These are phyloP conservation scores for Quercus wislizeni DNA, from an alignment of 306 rosid genomes.

Conservation along the genomic window DNA sequence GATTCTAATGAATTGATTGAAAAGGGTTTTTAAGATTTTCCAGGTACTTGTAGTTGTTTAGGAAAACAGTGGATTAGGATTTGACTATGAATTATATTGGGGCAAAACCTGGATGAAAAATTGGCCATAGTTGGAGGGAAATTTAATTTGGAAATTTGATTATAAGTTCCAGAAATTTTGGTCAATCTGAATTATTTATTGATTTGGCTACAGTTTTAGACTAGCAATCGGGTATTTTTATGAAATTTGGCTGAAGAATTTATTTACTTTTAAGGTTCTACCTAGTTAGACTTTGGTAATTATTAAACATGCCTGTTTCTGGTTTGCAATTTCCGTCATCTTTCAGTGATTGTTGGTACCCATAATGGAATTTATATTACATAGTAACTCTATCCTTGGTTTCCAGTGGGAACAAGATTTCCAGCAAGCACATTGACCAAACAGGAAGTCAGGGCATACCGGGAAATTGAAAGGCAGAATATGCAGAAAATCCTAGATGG, in stretches of 20 bases:
- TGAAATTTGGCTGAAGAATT: background rate
- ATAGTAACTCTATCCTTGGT: background rate
- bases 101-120: too few species aligned
- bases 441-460: slow-evolving; percentile 24
- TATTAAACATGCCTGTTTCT: background rate
- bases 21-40: background rate
- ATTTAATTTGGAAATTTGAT: too few species aligned
- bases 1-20: background rate
- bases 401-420: slow-evolving; percentile 24
- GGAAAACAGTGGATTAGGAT: background rate
- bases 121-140: too few species aligned
- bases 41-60: background rate
- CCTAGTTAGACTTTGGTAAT: background rate
- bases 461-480: slow-evolving; percentile 34
- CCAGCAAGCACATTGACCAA: slow-evolving; percentile 29
- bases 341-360: background rate
- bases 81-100: too few species aligned
- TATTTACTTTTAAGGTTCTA: background rate
- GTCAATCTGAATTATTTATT: background rate
- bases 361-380: background rate
- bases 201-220: background rate
- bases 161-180: too few species aligned
- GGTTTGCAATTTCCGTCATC: background rate
- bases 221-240: too few species aligned
- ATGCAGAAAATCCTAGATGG: slow-evolving; percentile 47